Evolutionary conservation across 208 protist genomes (phyloP).

Genomic region (Acanthamoeba lenticulata): DNA sequence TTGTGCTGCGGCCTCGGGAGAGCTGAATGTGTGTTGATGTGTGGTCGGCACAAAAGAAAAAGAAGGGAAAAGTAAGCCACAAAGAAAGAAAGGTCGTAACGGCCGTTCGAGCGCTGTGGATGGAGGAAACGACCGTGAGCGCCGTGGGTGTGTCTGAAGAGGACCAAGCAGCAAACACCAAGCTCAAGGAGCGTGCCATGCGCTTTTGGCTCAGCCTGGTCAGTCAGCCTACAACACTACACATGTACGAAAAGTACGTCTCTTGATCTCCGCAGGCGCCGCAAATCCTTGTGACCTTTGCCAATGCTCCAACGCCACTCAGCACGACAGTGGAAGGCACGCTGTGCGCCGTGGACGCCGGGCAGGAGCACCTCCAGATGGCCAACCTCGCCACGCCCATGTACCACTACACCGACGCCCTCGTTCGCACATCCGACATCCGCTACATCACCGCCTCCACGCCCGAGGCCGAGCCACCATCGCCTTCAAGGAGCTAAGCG

Average conservation of each 20-base stretch:
- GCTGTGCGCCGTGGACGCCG: neutral
- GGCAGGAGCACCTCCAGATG: neutral
- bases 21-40: neutral
- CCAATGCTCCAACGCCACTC: too few relatives aligned
- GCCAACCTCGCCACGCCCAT: conserved; percentile 5
- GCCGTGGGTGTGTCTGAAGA: neutral
- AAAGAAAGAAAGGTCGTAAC: too few relatives aligned
- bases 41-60: neutral
- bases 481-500: too few relatives aligned
- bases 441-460: neutral
- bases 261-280: too few relatives aligned
- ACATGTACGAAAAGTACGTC: neutral
- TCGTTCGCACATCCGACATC: conserved; percentile 11
- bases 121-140: too few relatives aligned
- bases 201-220: conserved; percentile 11
- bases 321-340: neutral
- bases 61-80: conserved; percentile 38
- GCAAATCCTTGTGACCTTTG: too few relatives aligned
- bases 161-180: neutral
- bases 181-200: neutral
- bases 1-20: neutral
- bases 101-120: too few relatives aligned
- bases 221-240: neutral
- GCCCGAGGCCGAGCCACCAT: too few relatives aligned
- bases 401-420: neutral